Percentiles rank a stretch among this genome's conserved stretches.
These are phyloP conservation scores for Calophaca sinica DNA, from an alignment of 306 rosid genomes.

Conservation along the genomic window DNA sequence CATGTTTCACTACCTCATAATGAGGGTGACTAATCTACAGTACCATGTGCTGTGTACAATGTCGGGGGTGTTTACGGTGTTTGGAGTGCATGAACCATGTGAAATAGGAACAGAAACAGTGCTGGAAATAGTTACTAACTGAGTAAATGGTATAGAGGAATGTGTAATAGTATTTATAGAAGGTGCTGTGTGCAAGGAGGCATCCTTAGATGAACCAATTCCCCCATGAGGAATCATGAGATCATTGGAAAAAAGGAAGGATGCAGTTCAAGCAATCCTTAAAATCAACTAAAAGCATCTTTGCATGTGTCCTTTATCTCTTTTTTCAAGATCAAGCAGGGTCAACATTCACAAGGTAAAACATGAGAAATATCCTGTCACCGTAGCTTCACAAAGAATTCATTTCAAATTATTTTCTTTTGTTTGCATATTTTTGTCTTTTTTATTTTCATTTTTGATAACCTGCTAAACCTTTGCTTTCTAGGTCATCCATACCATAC, in stretches of 20 bases:
- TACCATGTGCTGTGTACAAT: too few species aligned
- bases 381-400: slow-evolving; percentile 17
- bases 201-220: too few species aligned
- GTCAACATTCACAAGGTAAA: slow-evolving; percentile 24
- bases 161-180: too few species aligned
- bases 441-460: not conserved
- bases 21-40: too few species aligned
- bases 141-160: too few species aligned
- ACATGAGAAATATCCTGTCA: slow-evolving; percentile 16
- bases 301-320: not conserved
- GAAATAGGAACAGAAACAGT: too few species aligned
- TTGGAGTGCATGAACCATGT: too few species aligned
- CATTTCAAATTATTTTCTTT: slow-evolving; percentile 10
- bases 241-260: not conserved
- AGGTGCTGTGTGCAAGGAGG: too few species aligned
- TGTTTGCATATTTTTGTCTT: not conserved
- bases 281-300: slow-evolving; percentile 12
- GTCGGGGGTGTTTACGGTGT: too few species aligned
- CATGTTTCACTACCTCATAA: too few species aligned
- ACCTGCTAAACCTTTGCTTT: slow-evolving; percentile 42
- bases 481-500: slow-evolving; percentile 88
- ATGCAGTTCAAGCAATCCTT: slow-evolving; percentile 19
- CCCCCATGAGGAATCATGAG: too few species aligned
- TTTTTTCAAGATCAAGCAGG: slow-evolving; percentile 20
- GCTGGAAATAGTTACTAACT: too few species aligned